Percentiles rank a stretch among this genome's conserved stretches.
Evolutionary conservation across 2,329 filamentous ascomycete genomes (phyloP).

Genomic region (Orbilia brochopaga): DNA sequence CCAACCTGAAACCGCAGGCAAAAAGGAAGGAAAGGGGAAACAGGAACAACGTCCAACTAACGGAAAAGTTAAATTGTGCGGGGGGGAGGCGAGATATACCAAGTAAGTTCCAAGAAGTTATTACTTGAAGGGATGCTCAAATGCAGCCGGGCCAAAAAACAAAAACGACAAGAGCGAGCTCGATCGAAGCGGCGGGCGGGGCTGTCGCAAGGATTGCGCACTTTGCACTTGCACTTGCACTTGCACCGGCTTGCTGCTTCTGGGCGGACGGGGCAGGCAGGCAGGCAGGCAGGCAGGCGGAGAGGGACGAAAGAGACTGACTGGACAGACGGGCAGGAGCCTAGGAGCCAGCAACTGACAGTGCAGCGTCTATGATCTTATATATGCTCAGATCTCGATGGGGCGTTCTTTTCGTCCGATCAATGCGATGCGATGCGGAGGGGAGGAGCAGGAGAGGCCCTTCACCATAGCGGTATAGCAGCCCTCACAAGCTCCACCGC

Average conservation of each 20-base stretch:
- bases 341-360: not conserved
- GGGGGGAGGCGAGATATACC: too few relatives aligned
- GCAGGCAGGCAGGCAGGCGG: not conserved
- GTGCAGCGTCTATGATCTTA: not conserved
- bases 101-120: too few relatives aligned
- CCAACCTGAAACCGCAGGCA: not conserved
- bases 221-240: not conserved
- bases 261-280: not conserved
- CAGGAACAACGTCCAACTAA: too few relatives aligned
- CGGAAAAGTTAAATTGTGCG: too few relatives aligned
- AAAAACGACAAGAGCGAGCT: not conserved
- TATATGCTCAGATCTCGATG: conserved; percentile 2
- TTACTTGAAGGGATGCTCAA: too few relatives aligned
- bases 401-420: too few relatives aligned
- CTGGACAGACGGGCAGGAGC: not conserved
- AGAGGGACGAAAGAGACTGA: not conserved
- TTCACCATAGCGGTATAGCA: too few relatives aligned
- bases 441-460: not conserved
- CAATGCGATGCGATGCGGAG: conserved; percentile 4
- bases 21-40: not conserved
- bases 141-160: not conserved
- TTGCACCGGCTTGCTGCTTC: not conserved
- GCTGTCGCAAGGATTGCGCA: conserved; percentile 9
- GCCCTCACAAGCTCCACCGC: too few relatives aligned
- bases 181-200: not conserved